phyloP scores from a whole-genome alignment of 2,329 filamentous ascomycete genomes.

The Sordariomycetes sp. region DNA sequence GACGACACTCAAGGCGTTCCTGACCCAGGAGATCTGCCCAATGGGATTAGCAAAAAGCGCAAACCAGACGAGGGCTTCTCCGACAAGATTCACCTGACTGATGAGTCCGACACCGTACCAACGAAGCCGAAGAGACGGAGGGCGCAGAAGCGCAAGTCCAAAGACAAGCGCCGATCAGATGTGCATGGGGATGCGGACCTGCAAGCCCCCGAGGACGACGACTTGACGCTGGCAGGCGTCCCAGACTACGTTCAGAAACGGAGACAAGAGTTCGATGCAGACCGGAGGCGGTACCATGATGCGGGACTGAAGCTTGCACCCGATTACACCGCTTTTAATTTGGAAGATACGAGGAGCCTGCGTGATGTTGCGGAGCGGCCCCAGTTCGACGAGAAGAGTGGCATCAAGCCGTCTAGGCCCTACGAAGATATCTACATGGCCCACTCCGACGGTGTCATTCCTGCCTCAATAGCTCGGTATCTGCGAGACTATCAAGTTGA shows the following conservation, averaged over 20 bases:
- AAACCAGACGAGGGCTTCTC: slow-evolving; percentile 14
- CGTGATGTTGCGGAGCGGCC: slow-evolving; percentile 55
- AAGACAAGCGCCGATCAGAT: slow-evolving; percentile 20
- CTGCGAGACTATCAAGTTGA: slow-evolving; percentile 85
- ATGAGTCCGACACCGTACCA: slow-evolving; percentile 53
- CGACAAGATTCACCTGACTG: slow-evolving; percentile 43
- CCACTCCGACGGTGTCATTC: slow-evolving; percentile 72
- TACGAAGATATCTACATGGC: slow-evolving; percentile 70
- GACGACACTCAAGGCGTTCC: not conserved
- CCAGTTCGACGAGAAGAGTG: slow-evolving; percentile 44
- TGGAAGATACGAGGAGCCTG: slow-evolving; percentile 37
- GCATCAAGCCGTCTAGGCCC: slow-evolving; percentile 54
- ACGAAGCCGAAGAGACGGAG: slow-evolving; percentile 53
- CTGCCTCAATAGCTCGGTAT: slow-evolving; percentile 83
- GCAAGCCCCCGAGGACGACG: slow-evolving; percentile 28
- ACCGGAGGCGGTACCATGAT: slow-evolving; percentile 49
- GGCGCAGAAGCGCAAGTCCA: slow-evolving; percentile 32
- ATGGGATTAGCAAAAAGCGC: not conserved
- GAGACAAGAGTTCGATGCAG: slow-evolving; percentile 58
- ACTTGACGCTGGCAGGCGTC: slow-evolving; percentile 45
- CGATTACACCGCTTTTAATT: slow-evolving; percentile 63
- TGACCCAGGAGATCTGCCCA: not conserved
- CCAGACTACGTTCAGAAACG: slow-evolving; percentile 67
- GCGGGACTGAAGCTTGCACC: slow-evolving; percentile 71
- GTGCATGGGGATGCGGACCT: slow-evolving; percentile 16